Evolutionary conservation across 352 stramenopile genomes (phyloP), one percentile per base, ranked within the genome.

Genomic region (Blastocystis sp.): DNA sequence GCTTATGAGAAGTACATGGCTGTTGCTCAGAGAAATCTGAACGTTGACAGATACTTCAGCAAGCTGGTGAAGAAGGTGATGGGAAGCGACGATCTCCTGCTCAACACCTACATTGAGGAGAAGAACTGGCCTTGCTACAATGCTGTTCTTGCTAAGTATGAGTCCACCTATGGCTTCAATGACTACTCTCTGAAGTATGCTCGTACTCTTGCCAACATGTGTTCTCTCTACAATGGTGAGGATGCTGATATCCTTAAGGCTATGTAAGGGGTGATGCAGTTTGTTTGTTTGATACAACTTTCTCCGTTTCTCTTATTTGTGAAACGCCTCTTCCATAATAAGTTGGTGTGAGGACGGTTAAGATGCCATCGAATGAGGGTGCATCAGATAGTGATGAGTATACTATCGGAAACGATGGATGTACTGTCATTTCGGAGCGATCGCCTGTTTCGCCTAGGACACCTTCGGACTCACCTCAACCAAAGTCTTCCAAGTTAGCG

Each of bases 111-210:
- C 61, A 77, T 86, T 27, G 0, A 19, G 0, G 57, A 86, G 27
- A 86, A 75, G 57, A 86, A 86, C 75, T 86, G 75, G 75, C 14
- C 27, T 52, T 86, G 75, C 61, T 86, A 86, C 61, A 75, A 75
- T 51, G 57, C 75, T 69, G 57, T 69, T 24, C 39, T 86, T 11
- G 75, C 42, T 42, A 86, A 86, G 75, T 86, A 86, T 39, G 27
- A 86, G 42, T 57, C 51, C 32, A 66, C 43, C 0, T 86, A 86
- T 69, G 75, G 75, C 12, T 86, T 86, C 75, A 86, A 66, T 27
- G 75, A 86, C 0, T 86, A 86, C 24, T 75, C 57, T 56, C 35
- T 86, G 61, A 86, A 86, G 75, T 86, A 86, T 69, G 75, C 75
- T 66, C 75, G 61, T 37, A 75, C 75, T 19, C 46, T 86, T n/a